Evolutionary conservation across 352 stramenopile genomes (phyloP).

Genomic region (Phytophthora podocarpi): DNA sequence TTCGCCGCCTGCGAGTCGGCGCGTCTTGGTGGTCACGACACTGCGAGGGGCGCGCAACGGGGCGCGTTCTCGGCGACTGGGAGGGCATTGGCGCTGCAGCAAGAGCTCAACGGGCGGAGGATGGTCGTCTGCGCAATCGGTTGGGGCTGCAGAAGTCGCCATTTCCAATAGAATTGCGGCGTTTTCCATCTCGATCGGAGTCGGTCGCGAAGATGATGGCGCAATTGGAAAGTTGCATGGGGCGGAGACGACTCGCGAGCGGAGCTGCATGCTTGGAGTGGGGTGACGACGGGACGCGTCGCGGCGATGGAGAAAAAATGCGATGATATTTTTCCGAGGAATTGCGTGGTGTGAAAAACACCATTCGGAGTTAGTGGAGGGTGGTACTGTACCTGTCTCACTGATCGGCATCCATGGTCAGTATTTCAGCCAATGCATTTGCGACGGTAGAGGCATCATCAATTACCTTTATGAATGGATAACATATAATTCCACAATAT

Average conservation of each 20-base stretch:
- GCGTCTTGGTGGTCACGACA: conserved; percentile 16
- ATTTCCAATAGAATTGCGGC: neutral
- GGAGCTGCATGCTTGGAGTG: conserved; percentile 26
- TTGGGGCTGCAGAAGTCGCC: neutral
- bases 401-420: no score
- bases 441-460: conserved; percentile 15
- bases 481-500: no score
- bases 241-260: conserved; percentile 7
- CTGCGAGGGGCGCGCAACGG: conserved; percentile 7
- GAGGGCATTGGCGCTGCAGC: conserved; percentile 2
- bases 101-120: neutral
- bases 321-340: conserved; percentile 12
- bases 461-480: no score
- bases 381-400: conserved; percentile 6
- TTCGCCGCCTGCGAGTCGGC: conserved; percentile 8
- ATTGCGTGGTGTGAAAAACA: conserved; percentile 8
- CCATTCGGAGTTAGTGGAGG: neutral
- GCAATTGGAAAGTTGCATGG: no score
- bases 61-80: conserved; percentile 10
- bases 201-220: neutral
- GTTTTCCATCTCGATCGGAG: neutral
- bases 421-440: conserved; percentile 3
- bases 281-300: neutral
- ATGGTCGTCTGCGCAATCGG: no score
- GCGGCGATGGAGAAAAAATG: no score